Evolutionary conservation across 2,329 filamentous ascomycete species (phyloP).

Genomic region (Chalara sp.): DNA sequence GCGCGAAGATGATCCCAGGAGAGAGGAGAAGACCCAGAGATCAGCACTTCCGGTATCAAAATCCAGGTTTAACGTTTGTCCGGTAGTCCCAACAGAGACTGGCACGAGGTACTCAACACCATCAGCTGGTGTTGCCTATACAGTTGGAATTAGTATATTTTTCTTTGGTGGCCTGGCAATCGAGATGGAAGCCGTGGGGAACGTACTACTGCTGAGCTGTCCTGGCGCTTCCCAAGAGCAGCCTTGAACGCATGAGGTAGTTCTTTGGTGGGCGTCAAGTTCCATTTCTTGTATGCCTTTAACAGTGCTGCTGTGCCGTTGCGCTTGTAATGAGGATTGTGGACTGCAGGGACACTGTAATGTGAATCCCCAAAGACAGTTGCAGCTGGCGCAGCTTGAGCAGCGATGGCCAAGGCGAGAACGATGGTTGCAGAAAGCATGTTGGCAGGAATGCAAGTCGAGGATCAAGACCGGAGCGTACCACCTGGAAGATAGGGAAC

Average conservation of each 20-base stretch:
- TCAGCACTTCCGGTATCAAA: slow-evolving; percentile 26
- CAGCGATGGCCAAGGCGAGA: slow-evolving; percentile 19
- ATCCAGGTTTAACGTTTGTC: slow-evolving; percentile 24
- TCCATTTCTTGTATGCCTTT: slow-evolving; percentile 26
- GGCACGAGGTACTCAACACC: slow-evolving; percentile 23
- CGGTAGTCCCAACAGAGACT: slow-evolving; percentile 17
- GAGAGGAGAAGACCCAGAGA: slow-evolving; percentile 27
- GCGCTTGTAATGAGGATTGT: slow-evolving; percentile 19
- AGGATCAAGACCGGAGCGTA: slow-evolving; percentile 2
- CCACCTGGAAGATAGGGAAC: slow-evolving; percentile 4
- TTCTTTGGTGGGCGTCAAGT: slow-evolving; percentile 20
- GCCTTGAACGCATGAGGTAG: slow-evolving; percentile 16
- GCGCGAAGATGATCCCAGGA: slow-evolving; percentile 10
- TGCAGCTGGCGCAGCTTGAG: slow-evolving; percentile 16
- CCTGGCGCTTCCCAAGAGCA: slow-evolving; percentile 20
- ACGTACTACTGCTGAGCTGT: slow-evolving; percentile 14
- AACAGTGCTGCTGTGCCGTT: slow-evolving; percentile 26
- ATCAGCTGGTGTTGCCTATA: slow-evolving; percentile 13
- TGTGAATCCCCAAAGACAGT: neutral
- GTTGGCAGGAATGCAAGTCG: slow-evolving; percentile 1
- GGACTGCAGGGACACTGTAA: slow-evolving; percentile 22
- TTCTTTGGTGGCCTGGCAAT: no score
- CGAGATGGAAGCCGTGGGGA: no score
- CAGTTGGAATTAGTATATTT: no score
- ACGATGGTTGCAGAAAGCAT: slow-evolving; percentile 23